Base-by-base conservation (phyloP, 208 protist species). In the Acanthamoeba lenticulata region DNA sequence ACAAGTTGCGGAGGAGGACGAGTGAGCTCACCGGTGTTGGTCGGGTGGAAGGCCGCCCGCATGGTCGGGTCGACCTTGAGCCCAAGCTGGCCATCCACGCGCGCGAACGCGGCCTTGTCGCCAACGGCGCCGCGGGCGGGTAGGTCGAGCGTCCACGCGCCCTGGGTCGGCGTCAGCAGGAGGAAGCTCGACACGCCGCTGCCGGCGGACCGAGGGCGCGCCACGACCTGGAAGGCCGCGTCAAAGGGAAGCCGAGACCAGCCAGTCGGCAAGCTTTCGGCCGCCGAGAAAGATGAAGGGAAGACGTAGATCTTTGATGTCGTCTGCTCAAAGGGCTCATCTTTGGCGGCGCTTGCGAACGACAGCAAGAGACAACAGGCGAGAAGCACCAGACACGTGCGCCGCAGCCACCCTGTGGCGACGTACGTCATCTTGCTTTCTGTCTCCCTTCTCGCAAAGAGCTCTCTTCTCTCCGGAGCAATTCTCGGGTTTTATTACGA, bases 1-100 rank as follows among this genome's bases (percentile, higher is more conserved):
- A 83, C 9, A 6, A 38, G 29, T 3, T 2, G 27, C 2, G 65
- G 34, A 44, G 13, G 27, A 1, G 29, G 1, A 83, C 2, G 52
- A 4, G 11, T 60, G 52, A n/a, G 52, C 72, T 3, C 57, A 57
- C 77, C 77, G 4, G 0, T 0, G 2, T 4, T 44, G 77, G 77
- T 86, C 15, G 77, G 77, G 19, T 86, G 77, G 77, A 86, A 47
- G 45, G 44, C 34, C 0, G 7, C 77, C 2, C 77, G 77, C 77
- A 38, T 86, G 77, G 44, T 60, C n/a, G n/a, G 17, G 4, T 86
- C 77, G 77, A 86, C 77, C 77, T 86, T 86, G 44, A 86, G 77
- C 0, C 77, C 44, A 1, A 57, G 21, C 44, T 38, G 77, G 9
- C 32, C 44, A 21, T 86, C 44, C 11, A 57, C 27, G 24, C 77